Evolutionary conservation across 1,284 basidiomycete species (phyloP), one percentile per base, ranked within the genome.

Genomic region (Apiotrichum gracile): DNA sequence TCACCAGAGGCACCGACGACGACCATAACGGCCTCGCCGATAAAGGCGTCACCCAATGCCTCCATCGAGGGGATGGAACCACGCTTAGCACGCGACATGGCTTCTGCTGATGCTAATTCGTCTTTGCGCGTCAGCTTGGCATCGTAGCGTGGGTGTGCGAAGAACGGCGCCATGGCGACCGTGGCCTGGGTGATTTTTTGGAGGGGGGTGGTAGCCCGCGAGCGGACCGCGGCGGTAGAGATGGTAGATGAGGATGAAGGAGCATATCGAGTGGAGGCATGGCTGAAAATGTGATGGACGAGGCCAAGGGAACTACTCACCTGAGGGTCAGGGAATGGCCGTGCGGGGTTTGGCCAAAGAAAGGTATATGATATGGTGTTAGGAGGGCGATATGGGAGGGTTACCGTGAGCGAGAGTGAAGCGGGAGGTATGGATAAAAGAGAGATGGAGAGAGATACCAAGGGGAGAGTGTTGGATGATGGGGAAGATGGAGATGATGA

Each of bases 1-100:
- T 98, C 94, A 49, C 94, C 94, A 55, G 91, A 96, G 22, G 94
- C 94, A 57, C 96, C 96, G 57, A 96, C 84, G 52, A 98, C 94
- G 70, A 94, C 78, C 77, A 96, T 84, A 78, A 88, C 73, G 25
- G 90, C 92, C 79, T 93, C 91, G 63, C 88, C 84, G 74, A 80
- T 86, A 77, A 93, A 82, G 57, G 82, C 79, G 33, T 87, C 79
- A 61, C 85, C 82, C 51, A 79, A 70, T 44, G 81, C 79, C 78
- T 87, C 85, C 88, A 92, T 91, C 47, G 87, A 89, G 40, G 89
- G 89, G 72, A 92, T 91, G 40, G 67, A 67, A 33, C 74, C 74
- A n/a, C 62, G 54, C 55, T 63, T 60, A 48, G 53, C 31, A 51
- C 55, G 54, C 46, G 46, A 47, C 46, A 47, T 47, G 34, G 46